Evolutionary conservation across 164 flowering plant species (phyloP).

Genomic region (Echeveria elegans): DNA sequence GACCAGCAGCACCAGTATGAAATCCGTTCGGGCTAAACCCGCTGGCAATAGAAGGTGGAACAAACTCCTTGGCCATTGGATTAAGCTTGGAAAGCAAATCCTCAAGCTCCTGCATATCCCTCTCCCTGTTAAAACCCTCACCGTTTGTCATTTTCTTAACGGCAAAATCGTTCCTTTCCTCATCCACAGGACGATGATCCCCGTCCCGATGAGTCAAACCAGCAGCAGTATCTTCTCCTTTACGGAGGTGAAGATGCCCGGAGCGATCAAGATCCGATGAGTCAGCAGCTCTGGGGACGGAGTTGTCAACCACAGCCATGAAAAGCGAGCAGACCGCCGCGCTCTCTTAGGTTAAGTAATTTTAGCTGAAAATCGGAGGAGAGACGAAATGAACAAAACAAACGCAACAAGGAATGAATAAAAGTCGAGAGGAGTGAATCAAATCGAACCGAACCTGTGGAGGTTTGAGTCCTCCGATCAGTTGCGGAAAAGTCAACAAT

Average conservation of each 20-base stretch:
- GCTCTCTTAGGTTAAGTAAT: too few species aligned
- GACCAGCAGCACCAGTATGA: constrained; percentile 9
- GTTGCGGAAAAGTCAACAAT: too few species aligned
- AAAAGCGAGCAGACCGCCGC: too few species aligned
- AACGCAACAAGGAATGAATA: too few species aligned
- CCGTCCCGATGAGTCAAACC: not conserved
- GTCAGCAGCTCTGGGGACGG: not conserved
- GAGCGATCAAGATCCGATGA: constrained; percentile 6
- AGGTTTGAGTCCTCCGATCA: too few species aligned
- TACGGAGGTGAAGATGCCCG: not conserved
- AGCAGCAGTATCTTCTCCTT: not conserved
- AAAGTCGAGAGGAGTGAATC: too few species aligned
- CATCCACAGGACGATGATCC: constrained; percentile 6
- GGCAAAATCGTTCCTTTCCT: too few species aligned
- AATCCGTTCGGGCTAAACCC: constrained; percentile 12
- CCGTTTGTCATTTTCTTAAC: not conserved
- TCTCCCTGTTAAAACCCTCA: constrained; percentile 32
- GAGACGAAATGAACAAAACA: too few species aligned
- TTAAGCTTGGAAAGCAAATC: constrained; percentile 32
- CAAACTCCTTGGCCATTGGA: constrained; percentile 67
- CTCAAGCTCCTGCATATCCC: constrained; percentile 29
- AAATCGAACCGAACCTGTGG: too few species aligned
- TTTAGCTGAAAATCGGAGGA: too few species aligned
- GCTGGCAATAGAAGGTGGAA: constrained; percentile 45
- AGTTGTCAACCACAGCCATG: constrained; percentile 6